These are phyloP conservation scores for Floccularia luteovirens DNA, from an alignment of 768 basidiomycete genomes.

Conservation along the genomic window DNA sequence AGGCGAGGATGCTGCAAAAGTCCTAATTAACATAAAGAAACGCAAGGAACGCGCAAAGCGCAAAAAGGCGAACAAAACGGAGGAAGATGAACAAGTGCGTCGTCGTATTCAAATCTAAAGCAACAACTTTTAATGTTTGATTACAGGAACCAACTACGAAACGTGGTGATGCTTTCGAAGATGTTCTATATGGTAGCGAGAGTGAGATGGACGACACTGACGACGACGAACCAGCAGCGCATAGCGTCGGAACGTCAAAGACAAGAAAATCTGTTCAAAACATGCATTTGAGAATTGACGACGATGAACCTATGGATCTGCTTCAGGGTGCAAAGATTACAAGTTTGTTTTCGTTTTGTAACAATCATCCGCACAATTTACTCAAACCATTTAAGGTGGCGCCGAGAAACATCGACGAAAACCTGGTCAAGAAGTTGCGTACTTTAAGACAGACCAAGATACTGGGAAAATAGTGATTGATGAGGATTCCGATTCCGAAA, in stretches of 20 bases:
- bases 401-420: slow-evolving; percentile 51
- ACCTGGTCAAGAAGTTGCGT: slow-evolving; percentile 79
- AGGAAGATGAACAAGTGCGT: slow-evolving; percentile 38
- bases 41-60: slow-evolving; percentile 90
- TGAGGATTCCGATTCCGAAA: slow-evolving; percentile 42
- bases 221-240: slow-evolving; percentile 36
- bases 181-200: slow-evolving; percentile 95
- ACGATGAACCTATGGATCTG: slow-evolving; percentile 94
- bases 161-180: slow-evolving; percentile 89
- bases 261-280: slow-evolving; percentile 28
- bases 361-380: too few species aligned
- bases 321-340: slow-evolving; percentile 72
- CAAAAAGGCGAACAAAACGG: slow-evolving; percentile 60
- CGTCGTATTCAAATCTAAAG: background rate
- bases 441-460: slow-evolving; percentile 83
- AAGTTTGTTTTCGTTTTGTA: slow-evolving; percentile 49
- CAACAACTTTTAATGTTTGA: slow-evolving; percentile 4
- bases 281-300: slow-evolving; percentile 73
- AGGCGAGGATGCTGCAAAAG: slow-evolving; percentile 80
- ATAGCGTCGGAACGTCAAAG: slow-evolving; percentile 16
- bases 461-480: slow-evolving; percentile 76
- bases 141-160: slow-evolving; percentile 36
- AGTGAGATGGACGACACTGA: slow-evolving; percentile 78
- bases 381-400: slow-evolving; percentile 36
- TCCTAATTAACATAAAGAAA: slow-evolving; percentile 92